Percentiles rank a stretch among this genome's conserved stretches.
Conservation (phyloP, 2,329 filamentous ascomycete genomes). For the Claviceps fusiformis region DNA sequence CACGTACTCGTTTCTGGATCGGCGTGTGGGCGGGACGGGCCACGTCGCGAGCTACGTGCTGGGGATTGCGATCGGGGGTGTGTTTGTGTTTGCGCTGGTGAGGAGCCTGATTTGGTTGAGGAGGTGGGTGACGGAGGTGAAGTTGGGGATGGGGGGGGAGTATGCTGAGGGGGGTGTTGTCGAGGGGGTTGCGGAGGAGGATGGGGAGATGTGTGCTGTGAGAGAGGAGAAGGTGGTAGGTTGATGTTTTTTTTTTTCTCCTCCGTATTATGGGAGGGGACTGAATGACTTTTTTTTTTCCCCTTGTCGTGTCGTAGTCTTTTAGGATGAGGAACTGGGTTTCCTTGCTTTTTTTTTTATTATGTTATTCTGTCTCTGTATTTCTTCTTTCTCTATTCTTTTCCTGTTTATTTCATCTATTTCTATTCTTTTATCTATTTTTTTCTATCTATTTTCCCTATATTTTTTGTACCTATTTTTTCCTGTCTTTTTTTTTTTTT, state of each 20-base stretch:
- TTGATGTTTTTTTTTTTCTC: too few relatives aligned
- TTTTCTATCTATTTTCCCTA: neutral
- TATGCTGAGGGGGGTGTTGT: slow-evolving; percentile 17
- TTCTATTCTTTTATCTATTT: neutral
- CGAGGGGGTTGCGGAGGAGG: slow-evolving; percentile 11
- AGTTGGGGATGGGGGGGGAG: slow-evolving; percentile 29
- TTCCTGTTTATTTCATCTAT: neutral
- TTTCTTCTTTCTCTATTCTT: neutral
- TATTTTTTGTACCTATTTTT: neutral
- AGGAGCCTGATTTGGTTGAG: slow-evolving; percentile 38
- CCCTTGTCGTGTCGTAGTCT: too few relatives aligned
- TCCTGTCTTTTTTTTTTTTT: neutral
- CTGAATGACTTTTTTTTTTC: too few relatives aligned
- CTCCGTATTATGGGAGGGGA: too few relatives aligned
- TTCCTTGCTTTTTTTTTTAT: too few relatives aligned
- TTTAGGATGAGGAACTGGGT: too few relatives aligned
- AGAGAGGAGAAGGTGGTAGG: neutral
- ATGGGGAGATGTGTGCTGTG: neutral
- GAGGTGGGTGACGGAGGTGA: slow-evolving; percentile 33
- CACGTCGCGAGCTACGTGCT: slow-evolving; percentile 52
- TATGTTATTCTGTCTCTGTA: too few relatives aligned
- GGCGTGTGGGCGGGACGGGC: slow-evolving; percentile 30
- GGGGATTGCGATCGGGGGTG: slow-evolving; percentile 38
- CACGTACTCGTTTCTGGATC: slow-evolving; percentile 66
- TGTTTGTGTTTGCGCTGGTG: slow-evolving; percentile 39